Base-by-base conservation (phyloP, 768 basidiomycete genomes). In the Cubamyces lactineus region DNA sequence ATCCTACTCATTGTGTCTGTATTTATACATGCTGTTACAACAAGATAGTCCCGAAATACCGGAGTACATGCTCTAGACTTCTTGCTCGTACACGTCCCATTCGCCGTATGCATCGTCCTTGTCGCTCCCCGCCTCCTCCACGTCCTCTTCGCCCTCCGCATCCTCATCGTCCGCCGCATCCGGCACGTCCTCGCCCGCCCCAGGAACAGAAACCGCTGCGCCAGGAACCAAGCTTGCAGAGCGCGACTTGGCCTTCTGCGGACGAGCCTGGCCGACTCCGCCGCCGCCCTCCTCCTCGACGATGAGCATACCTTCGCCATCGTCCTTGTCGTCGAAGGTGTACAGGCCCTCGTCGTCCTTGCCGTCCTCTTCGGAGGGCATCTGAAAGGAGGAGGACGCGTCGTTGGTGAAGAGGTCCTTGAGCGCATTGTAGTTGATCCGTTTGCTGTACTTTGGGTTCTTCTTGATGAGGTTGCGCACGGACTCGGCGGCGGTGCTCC, bases 371-470 rank as follows among this genome's bases (percentile, higher is more conserved):
- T 53, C 58, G 23, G 43, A 23, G 1, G 65, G 57, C 55, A 66
- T 48, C 59, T 61, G 62, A 55, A 64, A 64, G 17, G 60, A 46
- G 21, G 69, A 46, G 21, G 69, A 59, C 2, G 71, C 72, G 39
- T 64, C 66, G 52, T 66, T 63, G 41, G 66, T 67, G 71, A 96
- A 92, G 12, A 96, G 81, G 58, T 85, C 84, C 66, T 91, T 89
- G 55, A 96, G 84, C 0, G 92, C 93, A 67, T 92, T 89, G 72
- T 96, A 97, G 73, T 97, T 97, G 76, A 96, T 96, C 53, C 93
- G 86, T 70, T 92, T 92, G 76, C 91, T 94, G 75, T 95, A 94
- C 70, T 86, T 90, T 23, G 87, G 82, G 65, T 90, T 94, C 76
- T 93, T 92, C 78, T 90, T 89, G 68, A 94, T 79, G 39, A 96